Base-by-base conservation (phyloP, 176 grass and related monocot genomes). In the Eragrostis curvula region DNA sequence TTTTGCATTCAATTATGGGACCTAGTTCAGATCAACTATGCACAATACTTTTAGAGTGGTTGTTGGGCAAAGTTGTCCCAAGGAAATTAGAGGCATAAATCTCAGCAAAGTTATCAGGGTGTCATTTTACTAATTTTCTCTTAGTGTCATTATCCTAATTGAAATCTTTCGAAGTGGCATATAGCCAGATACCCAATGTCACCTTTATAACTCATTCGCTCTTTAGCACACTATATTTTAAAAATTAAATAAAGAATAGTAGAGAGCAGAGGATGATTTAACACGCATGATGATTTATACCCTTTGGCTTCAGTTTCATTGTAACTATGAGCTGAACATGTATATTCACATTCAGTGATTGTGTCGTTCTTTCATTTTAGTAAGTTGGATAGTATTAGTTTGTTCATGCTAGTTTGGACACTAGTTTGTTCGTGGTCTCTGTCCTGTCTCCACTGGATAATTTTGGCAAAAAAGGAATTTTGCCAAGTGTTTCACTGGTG, bases 391-490 rank as follows among this genome's bases (percentile, higher is more conserved):
- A 36, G 2, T 36, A 36, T 4, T 36, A 36, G 32, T 36, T 36
- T 36, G 32, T 25, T 16, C 2, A 2, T 61, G 55, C 40, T 61
- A n/a, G n/a, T n/a, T n/a, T n/a, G n/a, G n/a, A n/a, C n/a, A n/a
- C n/a, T 36, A 36, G 32, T 36, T 36, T 36, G 32, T 25, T 16
- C 2, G 5, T 61, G 55, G 23, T 77, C 14, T 7, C 10, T 56
- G 10, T 57, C 52, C 73, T 27, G 32, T 16, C 25, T 11, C 44
- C 45, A 41, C 40, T 55, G 40, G 32, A 59, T 14, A 59, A 55
- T 25, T 59, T 42, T 13, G 21, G 47, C 41, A 48, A 28, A 84
- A 77, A 6, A 28, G 43, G 49, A 62, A 85, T 2, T 60, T 81
- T 71, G 15, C 5, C 16, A 32, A 57, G 20, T 44, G 9, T 69